Base-by-base conservation (phyloP, 2,329 filamentous ascomycete species). In the Pseudogymnoascus sp. region DNA sequence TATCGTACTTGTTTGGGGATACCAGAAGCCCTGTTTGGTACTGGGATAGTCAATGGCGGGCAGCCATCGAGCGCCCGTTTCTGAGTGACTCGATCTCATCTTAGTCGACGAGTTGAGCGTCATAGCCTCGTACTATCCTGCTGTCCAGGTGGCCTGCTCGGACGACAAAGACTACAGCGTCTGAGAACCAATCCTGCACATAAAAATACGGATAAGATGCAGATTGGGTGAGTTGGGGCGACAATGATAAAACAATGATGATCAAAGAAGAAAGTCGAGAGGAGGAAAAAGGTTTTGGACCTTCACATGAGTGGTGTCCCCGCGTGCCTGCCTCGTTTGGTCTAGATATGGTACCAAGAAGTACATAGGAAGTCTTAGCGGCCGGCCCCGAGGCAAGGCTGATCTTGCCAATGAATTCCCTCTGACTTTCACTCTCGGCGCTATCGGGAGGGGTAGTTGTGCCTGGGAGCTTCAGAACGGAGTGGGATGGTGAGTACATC, bases 1-100 rank as follows among this genome's bases (percentile, higher is more conserved):
- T 50, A 91, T 71, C 0, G 88, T 91, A 8, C 86, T 86, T 1
- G 88, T 91, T 63, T 88, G 85, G 21, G 87, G 84, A 5, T 81
- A 83, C 87, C 88, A 91, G 72, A 83, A 85, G 19, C 87, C 87
- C 38, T 74, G 69, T 26, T 44, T 33, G 3, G 71, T 11, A 77
- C 78, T 40, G 77, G 78, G 62, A 23, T 64, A 64, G n/a, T 28
- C 42, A 42, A 62, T 35, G 23, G 62, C 57, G 8, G 62, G 62
- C n/a, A 63, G 47, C 44, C 62, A 60, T 63, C 31, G 42, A 61
- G 26, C 7, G n/a, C 10, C 50, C 50, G 28, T 33, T 57, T 33
- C 50, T 33, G 4, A 33, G 50, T 57, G 50, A 33, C 28, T 9
- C 10, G 28, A 57, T 3, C 15, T 19, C 50, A 57, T 57, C 17